A percentile compares a stretch with the other conserved stretches of the same genome.
Evolutionary conservation across 2,329 filamentous ascomycete species (phyloP).

Genomic region (Aspergillus brunneoviolaceus): DNA sequence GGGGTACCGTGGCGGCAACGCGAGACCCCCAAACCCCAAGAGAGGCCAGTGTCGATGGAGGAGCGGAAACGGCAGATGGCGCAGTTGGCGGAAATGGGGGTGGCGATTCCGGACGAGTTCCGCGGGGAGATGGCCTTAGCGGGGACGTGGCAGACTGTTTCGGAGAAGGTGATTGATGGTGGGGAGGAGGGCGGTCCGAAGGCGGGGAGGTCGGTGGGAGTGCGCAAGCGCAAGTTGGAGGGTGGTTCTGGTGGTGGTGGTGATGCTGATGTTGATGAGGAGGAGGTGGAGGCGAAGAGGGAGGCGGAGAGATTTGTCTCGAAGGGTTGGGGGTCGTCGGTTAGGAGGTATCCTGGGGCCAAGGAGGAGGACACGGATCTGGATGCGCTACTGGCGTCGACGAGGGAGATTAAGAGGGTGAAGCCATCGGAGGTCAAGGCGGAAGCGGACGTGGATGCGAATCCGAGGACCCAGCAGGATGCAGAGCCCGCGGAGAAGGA

Average conservation of each 20-base stretch:
- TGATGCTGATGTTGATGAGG: slow-evolving; percentile 37
- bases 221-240: slow-evolving; percentile 46
- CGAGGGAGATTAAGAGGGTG: slow-evolving; percentile 39
- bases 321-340: slow-evolving; percentile 47
- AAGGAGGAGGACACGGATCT: slow-evolving; percentile 40
- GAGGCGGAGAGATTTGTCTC: slow-evolving; percentile 33
- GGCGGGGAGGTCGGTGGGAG: slow-evolving; percentile 44
- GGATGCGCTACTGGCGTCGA: slow-evolving; percentile 45
- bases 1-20: slow-evolving; percentile 29
- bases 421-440: slow-evolving; percentile 18
- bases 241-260: neutral
- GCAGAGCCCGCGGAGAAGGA: slow-evolving; percentile 9
- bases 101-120: slow-evolving; percentile 77
- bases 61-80: slow-evolving; percentile 81
- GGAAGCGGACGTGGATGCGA: slow-evolving; percentile 8
- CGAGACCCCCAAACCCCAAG: slow-evolving; percentile 25
- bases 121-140: slow-evolving; percentile 80
- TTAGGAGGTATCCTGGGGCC: slow-evolving; percentile 40
- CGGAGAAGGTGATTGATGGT: slow-evolving; percentile 41
- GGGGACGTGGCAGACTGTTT: slow-evolving; percentile 79
- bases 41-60: slow-evolving; percentile 53
- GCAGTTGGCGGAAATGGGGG: slow-evolving; percentile 82
- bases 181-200: slow-evolving; percentile 38
- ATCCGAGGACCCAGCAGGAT: slow-evolving; percentile 17
- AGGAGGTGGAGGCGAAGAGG: slow-evolving; percentile 41